Evolutionary conservation across 495 filamentous ascomycete species (phyloP).

Genomic region (Xeromyces bisporus): DNA sequence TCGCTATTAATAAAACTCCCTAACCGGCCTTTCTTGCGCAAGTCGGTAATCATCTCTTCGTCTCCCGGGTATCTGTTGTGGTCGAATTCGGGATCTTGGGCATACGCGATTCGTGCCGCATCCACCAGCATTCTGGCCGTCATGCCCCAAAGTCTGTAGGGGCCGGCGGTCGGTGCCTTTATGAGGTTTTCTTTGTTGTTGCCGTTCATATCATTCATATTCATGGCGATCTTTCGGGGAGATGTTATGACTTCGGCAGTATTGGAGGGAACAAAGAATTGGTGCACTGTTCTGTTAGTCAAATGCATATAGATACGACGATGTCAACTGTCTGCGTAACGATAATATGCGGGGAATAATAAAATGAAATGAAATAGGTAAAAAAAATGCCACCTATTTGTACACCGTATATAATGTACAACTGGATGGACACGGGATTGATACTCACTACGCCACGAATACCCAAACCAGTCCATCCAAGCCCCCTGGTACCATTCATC

Average conservation of each 20-base stretch:
- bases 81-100: slow-evolving; percentile 64
- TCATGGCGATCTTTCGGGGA: slow-evolving; percentile 7
- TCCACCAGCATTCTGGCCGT: slow-evolving; percentile 80
- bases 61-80: slow-evolving; percentile 69
- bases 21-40: slow-evolving; percentile 45
- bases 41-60: slow-evolving; percentile 49
- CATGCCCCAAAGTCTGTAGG: slow-evolving; percentile 81
- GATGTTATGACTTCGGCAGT: slow-evolving; percentile 44
- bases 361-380: no score
- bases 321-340: background rate
- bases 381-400: no score
- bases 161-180: no score
- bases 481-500: slow-evolving; percentile 40
- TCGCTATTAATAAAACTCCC: slow-evolving; percentile 1
- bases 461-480: slow-evolving; percentile 45
- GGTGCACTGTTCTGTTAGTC: slow-evolving; percentile 41
- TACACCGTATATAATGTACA: no score
- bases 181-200: no score
- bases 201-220: no score
- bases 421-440: no score
- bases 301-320: background rate
- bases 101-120: slow-evolving; percentile 68
- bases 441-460: slow-evolving; percentile 39
- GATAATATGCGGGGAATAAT: no score
- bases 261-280: slow-evolving; percentile 66